A percentile compares a stretch with the other conserved stretches of the same genome.
phyloP scores from a whole-genome alignment of 768 basidiomycete genomes.

The Hypholoma sublateritium region DNA sequence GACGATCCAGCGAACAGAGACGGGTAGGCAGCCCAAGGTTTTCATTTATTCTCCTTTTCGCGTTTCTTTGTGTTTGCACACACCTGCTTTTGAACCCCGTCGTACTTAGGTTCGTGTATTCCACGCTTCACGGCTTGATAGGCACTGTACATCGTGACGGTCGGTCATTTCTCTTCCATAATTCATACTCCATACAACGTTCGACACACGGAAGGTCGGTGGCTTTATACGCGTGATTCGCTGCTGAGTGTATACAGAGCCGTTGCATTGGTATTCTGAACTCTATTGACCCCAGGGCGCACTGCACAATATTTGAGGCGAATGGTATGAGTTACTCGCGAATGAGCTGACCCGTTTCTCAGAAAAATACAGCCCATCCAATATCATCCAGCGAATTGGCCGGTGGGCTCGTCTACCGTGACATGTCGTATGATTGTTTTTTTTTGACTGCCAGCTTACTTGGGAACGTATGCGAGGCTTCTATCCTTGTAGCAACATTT shows the following conservation, averaged over 20 bases:
- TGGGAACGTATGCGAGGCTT: no score
- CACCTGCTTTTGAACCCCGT: no score
- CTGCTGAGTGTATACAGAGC: conserved; percentile 5
- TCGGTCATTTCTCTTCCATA: conserved; percentile 15
- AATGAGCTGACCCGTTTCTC: no score
- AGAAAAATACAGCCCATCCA: no score
- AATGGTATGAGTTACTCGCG: background rate
- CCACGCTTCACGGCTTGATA: conserved; percentile 4
- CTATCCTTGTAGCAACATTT: no score
- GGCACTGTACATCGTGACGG: conserved; percentile 14
- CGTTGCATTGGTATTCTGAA: background rate
- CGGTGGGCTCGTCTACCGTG: no score
- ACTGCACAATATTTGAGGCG: background rate
- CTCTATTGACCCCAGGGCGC: background rate
- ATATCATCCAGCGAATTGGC: no score
- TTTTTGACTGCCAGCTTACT: no score
- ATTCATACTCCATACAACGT: background rate
- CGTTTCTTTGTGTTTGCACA: background rate
- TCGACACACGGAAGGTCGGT: conserved; percentile 4
- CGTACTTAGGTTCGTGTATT: conserved; percentile 27
- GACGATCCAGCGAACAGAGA: background rate
- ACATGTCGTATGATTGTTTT: no score
- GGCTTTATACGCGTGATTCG: conserved; percentile 1
- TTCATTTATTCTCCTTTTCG: conserved; percentile 5
- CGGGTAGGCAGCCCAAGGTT: conserved; percentile 11